These are phyloP conservation scores for Anethum foeniculum DNA, from an alignment of 140 eudicot species.

Conservation along the genomic window DNA sequence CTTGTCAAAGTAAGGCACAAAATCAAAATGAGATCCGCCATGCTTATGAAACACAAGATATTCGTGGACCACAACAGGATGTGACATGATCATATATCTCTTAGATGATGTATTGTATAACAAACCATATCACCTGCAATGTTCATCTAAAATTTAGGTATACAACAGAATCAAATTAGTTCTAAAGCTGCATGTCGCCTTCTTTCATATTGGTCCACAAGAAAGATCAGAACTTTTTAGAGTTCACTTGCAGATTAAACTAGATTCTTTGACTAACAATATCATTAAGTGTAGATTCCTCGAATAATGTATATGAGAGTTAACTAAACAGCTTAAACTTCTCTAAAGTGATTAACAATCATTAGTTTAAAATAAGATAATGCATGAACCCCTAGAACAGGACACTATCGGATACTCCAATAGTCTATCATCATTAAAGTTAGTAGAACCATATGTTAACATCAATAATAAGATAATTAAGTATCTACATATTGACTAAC, in stretches of 20 bases:
- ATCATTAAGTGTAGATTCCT: neutral
- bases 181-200: neutral
- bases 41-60: neutral
- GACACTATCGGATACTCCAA: neutral
- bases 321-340: neutral
- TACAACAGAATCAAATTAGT: neutral
- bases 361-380: neutral
- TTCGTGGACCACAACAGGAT: neutral
- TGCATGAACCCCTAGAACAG: neutral
- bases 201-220: neutral
- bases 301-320: neutral
- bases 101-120: neutral
- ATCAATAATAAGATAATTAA: too few species aligned
- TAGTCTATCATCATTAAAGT: neutral
- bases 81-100: neutral
- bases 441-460: too few species aligned
- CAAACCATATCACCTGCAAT: neutral
- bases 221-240: neutral
- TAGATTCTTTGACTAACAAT: neutral
- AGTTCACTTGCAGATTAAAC: neutral
- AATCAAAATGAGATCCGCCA: neutral
- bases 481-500: too few species aligned
- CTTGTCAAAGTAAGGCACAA: neutral
- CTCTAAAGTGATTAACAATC: neutral
- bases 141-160: neutral